phyloP scores from a whole-genome alignment of 1,284 basidiomycete species.

The Athelia sp. region DNA sequence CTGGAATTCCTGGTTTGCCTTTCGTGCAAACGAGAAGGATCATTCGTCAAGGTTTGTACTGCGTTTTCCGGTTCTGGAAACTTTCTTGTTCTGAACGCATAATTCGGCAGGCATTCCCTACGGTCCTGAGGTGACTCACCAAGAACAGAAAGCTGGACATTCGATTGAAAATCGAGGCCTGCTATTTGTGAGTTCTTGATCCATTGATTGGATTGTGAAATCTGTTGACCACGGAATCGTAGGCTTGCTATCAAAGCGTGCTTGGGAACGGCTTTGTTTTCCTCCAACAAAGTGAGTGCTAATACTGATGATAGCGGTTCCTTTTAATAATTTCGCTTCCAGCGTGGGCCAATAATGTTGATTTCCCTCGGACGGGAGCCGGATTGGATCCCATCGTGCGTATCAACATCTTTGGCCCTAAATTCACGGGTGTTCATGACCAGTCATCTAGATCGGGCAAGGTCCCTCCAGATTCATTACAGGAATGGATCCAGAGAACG shows the following conservation, averaged over 20 bases:
- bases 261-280: slow-evolving; percentile 44
- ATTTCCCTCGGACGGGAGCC: slow-evolving; percentile 18
- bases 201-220: not conserved
- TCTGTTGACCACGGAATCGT: not conserved
- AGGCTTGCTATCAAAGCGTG: slow-evolving; percentile 37
- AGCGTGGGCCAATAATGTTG: slow-evolving; percentile 25
- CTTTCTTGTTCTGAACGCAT: not conserved
- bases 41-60: slow-evolving; percentile 33
- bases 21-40: slow-evolving; percentile 18
- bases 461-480: slow-evolving; percentile 22
- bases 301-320: not conserved
- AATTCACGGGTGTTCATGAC: too few relatives aligned
- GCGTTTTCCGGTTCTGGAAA: not conserved
- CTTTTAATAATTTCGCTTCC: not conserved
- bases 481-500: slow-evolving; percentile 35
- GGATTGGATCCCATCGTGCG: slow-evolving; percentile 22
- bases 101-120: slow-evolving; percentile 28
- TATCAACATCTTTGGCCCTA: not conserved
- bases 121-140: slow-evolving; percentile 37
- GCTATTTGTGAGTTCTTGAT: slow-evolving; percentile 30
- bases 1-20: not conserved
- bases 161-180: slow-evolving; percentile 43
- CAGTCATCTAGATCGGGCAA: not conserved
- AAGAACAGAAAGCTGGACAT: slow-evolving; percentile 27
- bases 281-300: slow-evolving; percentile 31